A percentile compares a stretch with the other conserved stretches of the same genome.
Conservation (phyloP, 2,329 filamentous ascomycete genomes). For the Neocatenulostroma microsporum region DNA sequence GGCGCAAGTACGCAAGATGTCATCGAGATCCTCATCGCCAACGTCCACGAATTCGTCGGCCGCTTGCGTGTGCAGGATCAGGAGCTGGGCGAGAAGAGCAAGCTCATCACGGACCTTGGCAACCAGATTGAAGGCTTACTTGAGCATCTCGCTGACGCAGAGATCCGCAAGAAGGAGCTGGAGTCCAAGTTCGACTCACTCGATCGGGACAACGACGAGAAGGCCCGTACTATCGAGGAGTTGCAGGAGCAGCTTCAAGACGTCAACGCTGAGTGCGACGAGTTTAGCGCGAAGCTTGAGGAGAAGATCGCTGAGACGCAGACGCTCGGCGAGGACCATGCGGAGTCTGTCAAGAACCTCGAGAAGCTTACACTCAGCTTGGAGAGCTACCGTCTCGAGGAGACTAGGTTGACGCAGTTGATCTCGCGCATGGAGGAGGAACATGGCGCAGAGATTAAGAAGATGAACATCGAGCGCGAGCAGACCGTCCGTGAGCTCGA, state of each 20-base stretch:
- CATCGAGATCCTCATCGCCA: constrained; percentile 31
- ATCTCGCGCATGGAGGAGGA: constrained; percentile 35
- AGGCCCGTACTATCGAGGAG: constrained; percentile 28
- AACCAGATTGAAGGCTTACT: constrained; percentile 31
- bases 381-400: constrained; percentile 33
- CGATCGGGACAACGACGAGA: constrained; percentile 31
- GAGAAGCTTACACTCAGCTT: constrained; percentile 33
- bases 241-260: constrained; percentile 26
- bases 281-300: constrained; percentile 17
- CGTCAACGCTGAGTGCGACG: constrained; percentile 19
- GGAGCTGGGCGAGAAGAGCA: constrained; percentile 28
- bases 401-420: constrained; percentile 30
- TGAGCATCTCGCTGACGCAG: constrained; percentile 28
- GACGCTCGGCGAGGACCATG: constrained; percentile 21
- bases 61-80: constrained; percentile 30
- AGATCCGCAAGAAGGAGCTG: constrained; percentile 31
- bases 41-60: constrained; percentile 27
- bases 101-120: constrained; percentile 27
- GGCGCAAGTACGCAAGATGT: constrained; percentile 36
- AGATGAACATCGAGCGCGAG: constrained; percentile 35
- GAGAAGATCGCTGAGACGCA: constrained; percentile 18
- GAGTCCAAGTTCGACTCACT: constrained; percentile 31
- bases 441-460: constrained; percentile 29
- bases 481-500: constrained; percentile 31
- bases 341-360: constrained; percentile 30